phyloP scores from a whole-genome alignment of 2,329 filamentous ascomycete species.

The Hypoxylon rubiginosum region DNA sequence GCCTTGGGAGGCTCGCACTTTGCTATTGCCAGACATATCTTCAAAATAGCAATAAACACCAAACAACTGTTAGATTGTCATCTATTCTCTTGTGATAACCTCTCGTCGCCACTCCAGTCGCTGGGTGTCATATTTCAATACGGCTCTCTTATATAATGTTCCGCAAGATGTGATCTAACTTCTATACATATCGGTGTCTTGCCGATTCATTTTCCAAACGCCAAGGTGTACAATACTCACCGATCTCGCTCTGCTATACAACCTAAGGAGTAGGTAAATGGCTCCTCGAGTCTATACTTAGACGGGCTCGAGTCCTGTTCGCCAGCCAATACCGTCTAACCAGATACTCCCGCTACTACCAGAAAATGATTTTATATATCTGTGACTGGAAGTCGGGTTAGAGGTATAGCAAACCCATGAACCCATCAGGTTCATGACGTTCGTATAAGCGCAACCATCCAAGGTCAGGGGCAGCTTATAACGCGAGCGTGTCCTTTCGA shows the following conservation, averaged over 20 bases:
- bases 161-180: background rate
- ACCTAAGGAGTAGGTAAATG: background rate
- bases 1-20: background rate
- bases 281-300: background rate
- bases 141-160: background rate
- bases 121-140: background rate
- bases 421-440: background rate
- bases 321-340: background rate
- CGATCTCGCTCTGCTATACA: background rate
- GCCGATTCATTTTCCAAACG: background rate
- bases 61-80: background rate
- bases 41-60: background rate
- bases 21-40: background rate
- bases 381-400: background rate
- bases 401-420: background rate
- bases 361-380: background rate
- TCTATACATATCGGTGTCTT: background rate
- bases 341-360: background rate
- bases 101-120: background rate
- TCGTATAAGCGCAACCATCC: background rate
- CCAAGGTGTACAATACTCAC: background rate
- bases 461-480: background rate
- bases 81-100: too few species aligned
- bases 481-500: background rate
- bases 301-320: background rate